Evolutionary conservation across 2,329 filamentous ascomycete species (phyloP).

Genomic region (Penicillium sp.): DNA sequence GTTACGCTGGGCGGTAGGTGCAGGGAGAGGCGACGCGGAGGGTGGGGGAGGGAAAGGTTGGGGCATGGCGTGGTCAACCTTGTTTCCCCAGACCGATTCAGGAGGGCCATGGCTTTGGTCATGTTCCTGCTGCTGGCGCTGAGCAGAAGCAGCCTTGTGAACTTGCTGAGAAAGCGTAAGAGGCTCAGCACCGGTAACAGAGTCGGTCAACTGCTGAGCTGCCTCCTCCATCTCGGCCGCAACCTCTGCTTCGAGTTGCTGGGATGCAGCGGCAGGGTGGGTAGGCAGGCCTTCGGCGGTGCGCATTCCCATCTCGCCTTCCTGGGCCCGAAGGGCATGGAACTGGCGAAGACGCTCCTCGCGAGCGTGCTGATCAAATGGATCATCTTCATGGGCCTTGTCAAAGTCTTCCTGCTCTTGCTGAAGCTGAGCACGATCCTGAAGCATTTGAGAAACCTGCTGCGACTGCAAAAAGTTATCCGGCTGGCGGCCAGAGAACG

Average conservation of each 20-base stretch:
- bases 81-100: slow-evolving; percentile 56
- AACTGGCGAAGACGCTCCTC: slow-evolving; percentile 80
- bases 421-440: slow-evolving; percentile 60
- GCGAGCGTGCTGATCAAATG: slow-evolving; percentile 53
- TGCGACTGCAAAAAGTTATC: slow-evolving; percentile 53
- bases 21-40: slow-evolving; percentile 78
- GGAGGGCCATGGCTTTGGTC: slow-evolving; percentile 43
- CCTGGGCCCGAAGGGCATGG: slow-evolving; percentile 71
- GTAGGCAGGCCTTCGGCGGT: slow-evolving; percentile 44
- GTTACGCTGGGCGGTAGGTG: slow-evolving; percentile 82
- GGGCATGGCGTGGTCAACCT: slow-evolving; percentile 67
- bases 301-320: slow-evolving; percentile 53
- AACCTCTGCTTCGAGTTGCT: slow-evolving; percentile 29
- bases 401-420: slow-evolving; percentile 61
- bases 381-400: slow-evolving; percentile 42
- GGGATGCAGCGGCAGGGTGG: slow-evolving; percentile 38
- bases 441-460: slow-evolving; percentile 61
- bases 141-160: slow-evolving; percentile 63
- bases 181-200: slow-evolving; percentile 42
- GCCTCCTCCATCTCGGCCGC: slow-evolving; percentile 23
- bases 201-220: slow-evolving; percentile 22
- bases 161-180: slow-evolving; percentile 81
- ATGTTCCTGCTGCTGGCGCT: slow-evolving; percentile 39
- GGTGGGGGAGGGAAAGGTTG: slow-evolving; percentile 66
- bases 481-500: slow-evolving; percentile 47